Percentiles rank a stretch among this genome's conserved stretches.
Conservation (phyloP, 1,284 basidiomycete genomes). For the Fomitopsis schrenkii region DNA sequence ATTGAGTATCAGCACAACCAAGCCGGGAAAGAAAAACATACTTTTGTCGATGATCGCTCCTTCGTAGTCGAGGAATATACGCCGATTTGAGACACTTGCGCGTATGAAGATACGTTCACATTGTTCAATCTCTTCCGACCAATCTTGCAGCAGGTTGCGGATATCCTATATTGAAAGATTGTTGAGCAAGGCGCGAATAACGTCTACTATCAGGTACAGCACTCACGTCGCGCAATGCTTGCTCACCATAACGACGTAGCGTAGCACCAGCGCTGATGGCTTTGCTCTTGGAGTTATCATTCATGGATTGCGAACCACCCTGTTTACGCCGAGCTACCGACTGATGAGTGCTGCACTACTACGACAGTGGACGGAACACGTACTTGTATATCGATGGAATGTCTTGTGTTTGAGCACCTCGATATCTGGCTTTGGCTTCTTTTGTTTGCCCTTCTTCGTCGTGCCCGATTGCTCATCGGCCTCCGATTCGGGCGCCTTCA, state of each 20-base stretch:
- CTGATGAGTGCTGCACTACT: not conserved
- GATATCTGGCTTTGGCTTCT: conserved; percentile 59
- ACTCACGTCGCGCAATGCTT: conserved; percentile 83
- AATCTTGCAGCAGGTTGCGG: conserved; percentile 73
- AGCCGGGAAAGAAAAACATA: conserved; percentile 11
- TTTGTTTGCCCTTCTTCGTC: conserved; percentile 56
- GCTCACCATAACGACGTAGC: conserved; percentile 93
- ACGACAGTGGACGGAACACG: conserved; percentile 19
- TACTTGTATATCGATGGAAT: conserved; percentile 98
- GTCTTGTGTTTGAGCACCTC: conserved; percentile 92
- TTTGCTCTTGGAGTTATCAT: conserved; percentile 90
- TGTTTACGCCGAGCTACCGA: conserved; percentile 88
- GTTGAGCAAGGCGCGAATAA: not conserved
- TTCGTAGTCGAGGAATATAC: conserved; percentile 88
- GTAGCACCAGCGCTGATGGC: conserved; percentile 95
- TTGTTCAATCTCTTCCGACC: conserved; percentile 77
- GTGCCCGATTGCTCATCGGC: conserved; percentile 36
- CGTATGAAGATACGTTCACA: conserved; percentile 90
- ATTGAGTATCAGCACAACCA: not conserved
- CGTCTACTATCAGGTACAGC: not conserved
- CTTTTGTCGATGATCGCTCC: conserved; percentile 57
- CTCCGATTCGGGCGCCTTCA: conserved; percentile 49
- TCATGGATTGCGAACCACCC: conserved; percentile 90
- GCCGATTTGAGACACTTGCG: conserved; percentile 80
- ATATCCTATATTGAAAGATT: conserved; percentile 64